A percentile compares a stretch with the other conserved stretches of the same genome.
Conservation (phyloP, 2,329 filamentous ascomycete species). For the Lachnellula suecica region DNA sequence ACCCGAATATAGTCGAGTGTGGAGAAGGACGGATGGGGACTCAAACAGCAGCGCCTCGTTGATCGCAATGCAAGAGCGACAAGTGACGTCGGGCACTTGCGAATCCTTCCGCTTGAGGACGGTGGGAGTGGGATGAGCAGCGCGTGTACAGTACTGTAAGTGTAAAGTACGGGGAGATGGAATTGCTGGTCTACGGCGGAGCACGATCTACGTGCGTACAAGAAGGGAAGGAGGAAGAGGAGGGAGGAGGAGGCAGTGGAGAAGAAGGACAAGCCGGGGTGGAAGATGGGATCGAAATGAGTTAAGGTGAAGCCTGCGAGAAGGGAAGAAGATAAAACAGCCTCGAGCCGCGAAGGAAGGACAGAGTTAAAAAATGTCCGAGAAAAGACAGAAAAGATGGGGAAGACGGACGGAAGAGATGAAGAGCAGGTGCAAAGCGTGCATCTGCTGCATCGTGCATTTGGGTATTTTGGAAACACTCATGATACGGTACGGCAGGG, state of each 20-base stretch:
- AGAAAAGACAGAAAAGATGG: neutral
- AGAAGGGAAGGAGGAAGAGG: neutral
- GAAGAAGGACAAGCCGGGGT: neutral
- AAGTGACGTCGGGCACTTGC: neutral
- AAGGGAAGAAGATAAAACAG: neutral
- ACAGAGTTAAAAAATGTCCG: neutral
- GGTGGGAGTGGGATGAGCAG: neutral
- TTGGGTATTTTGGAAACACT: neutral
- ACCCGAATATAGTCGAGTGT: neutral
- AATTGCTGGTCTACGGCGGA: neutral
- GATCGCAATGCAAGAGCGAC: neutral
- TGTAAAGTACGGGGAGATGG: neutral
- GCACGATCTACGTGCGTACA: neutral
- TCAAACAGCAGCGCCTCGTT: neutral
- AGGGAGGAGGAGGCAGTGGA: conserved; percentile 4
- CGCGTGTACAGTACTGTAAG: neutral
- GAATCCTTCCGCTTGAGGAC: neutral
- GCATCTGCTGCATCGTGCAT: neutral
- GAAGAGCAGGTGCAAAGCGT: neutral
- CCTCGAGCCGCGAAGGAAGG: too few relatives aligned
- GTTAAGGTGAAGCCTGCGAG: neutral
- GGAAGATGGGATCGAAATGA: neutral
- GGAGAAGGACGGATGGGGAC: neutral
- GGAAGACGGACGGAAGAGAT: neutral
- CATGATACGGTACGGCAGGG: neutral